Percentiles rank a stretch among this genome's conserved stretches.
phyloP scores from a whole-genome alignment of 305 asterid genomes.

The Fraxinus dipetala region DNA sequence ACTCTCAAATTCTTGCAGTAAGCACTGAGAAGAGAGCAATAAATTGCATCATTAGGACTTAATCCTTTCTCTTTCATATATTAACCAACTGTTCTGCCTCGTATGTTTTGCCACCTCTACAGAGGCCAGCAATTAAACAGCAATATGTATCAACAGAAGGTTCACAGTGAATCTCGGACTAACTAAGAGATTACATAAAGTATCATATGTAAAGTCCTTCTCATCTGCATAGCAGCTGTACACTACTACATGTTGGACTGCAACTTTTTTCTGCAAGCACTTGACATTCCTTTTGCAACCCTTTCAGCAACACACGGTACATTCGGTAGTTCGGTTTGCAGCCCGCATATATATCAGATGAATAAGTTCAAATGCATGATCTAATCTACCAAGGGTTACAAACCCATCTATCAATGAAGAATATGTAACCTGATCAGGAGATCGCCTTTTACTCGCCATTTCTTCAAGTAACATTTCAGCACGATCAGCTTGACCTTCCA shows the following conservation, averaged over 20 bases:
- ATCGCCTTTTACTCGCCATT: constrained; percentile 52
- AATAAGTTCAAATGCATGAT: constrained; percentile 65
- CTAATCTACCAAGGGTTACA: constrained; percentile 54
- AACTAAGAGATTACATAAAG: constrained; percentile 41
- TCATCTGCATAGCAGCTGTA: constrained; percentile 30
- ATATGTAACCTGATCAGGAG: constrained; percentile 75
- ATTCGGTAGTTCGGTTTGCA: constrained; percentile 74
- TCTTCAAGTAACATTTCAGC: constrained; percentile 65
- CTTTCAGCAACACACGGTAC: constrained; percentile 57
- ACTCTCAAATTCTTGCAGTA: constrained; percentile 72
- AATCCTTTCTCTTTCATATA: constrained; percentile 71
- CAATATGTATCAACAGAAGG: constrained; percentile 55
- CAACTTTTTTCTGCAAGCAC: constrained; percentile 37
- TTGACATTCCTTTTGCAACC: constrained; percentile 55
- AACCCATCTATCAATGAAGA: constrained; percentile 76
- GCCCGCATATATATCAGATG: constrained; percentile 55
- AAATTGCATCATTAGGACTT: constrained; percentile 52
- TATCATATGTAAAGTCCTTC: constrained; percentile 41
- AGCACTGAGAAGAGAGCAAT: constrained; percentile 60
- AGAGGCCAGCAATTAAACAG: constrained; percentile 55
- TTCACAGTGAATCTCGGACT: constrained; percentile 65
- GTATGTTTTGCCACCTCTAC: constrained; percentile 56
- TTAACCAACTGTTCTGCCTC: constrained; percentile 68
- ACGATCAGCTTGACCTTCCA: constrained; percentile 57
- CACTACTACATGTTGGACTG: constrained; percentile 34